Evolutionary conservation across 2,329 filamentous ascomycete genomes (phyloP), one percentile per base, ranked within the genome.

Genomic region (Botryotinia narcissicola): DNA sequence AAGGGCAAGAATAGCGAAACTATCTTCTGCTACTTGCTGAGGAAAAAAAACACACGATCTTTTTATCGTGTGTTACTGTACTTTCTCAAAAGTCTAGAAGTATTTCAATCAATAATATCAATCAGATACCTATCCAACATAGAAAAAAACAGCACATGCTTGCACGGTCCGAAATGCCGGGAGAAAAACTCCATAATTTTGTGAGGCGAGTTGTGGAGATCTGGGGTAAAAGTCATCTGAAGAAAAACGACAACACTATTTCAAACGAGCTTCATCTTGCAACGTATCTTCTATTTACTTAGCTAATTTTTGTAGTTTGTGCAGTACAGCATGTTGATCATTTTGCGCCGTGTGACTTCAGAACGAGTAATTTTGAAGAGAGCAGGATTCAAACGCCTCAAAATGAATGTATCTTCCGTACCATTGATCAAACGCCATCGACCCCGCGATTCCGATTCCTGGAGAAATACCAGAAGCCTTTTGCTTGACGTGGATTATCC

Each of bases 131-230:
- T n/a, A 54, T n/a, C 48, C n/a, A 32, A 57, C 20, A 44, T 18
- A 68, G 48, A 42, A n/a, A 57, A 18, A 44, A 69, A 37, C 6
- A 69, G 25, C 7, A 57, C 3, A 59, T 69, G 48, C 48, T 57
- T 69, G 20, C n/a, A 44, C 66, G 66, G 66, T 69, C 66, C 66
- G 66, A 69, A 69, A 42, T 57, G n/a, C 66, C 66, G 35, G 66
- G 51, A 42, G 51, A 68, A 32, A 44, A 51, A 16, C 40, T 69
- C 16, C 54, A 37, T 68, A 32, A 20, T 9, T 14, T n/a, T 44
- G 18, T 42, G 66, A 59, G 66, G 48, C 35, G 66, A 69, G 40
- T 32, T 32, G 66, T 40, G 66, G 35, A 57, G 48, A 69, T 69
- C 48, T 69, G 66, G 37, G 66, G 66, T 69, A 57, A 69, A 32